Conservation (phyloP, 2,329 filamentous ascomycete species). For the Bipolaris cookei region DNA sequence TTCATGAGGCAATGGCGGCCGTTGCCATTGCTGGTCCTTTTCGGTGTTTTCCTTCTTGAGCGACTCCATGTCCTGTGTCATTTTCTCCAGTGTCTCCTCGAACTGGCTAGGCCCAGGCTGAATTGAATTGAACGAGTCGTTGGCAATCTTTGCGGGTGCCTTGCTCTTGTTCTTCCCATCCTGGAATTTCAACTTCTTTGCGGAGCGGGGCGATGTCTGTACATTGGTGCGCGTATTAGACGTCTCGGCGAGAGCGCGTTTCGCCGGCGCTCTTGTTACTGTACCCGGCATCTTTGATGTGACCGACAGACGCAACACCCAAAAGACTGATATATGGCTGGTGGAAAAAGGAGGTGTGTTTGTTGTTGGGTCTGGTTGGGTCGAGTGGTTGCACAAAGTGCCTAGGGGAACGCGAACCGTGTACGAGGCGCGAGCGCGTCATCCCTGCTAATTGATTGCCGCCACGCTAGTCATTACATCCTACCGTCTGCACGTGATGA, state of each 20-base stretch:
- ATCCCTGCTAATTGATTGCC: slow-evolving; percentile 32
- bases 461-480: slow-evolving; percentile 18
- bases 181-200: slow-evolving; percentile 87
- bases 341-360: slow-evolving; percentile 11
- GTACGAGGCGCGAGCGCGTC: slow-evolving; percentile 40
- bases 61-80: slow-evolving; percentile 89
- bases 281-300: slow-evolving; percentile 41
- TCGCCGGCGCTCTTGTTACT: slow-evolving; percentile 48
- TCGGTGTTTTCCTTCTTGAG: slow-evolving; percentile 87
- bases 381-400: slow-evolving; percentile 26
- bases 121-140: slow-evolving; percentile 66
- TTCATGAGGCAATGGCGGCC: slow-evolving; percentile 62
- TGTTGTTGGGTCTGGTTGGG: slow-evolving; percentile 21
- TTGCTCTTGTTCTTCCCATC: slow-evolving; percentile 62
- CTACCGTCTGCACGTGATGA: slow-evolving; percentile 2
- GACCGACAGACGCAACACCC: not conserved
- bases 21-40: slow-evolving; percentile 90
- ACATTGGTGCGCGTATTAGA: slow-evolving; percentile 55
- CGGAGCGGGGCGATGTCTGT: slow-evolving; percentile 55
- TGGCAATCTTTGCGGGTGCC: slow-evolving; percentile 67
- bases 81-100: slow-evolving; percentile 93
- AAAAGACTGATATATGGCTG: slow-evolving; percentile 4
- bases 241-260: slow-evolving; percentile 56
- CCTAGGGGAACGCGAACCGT: slow-evolving; percentile 32
- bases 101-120: slow-evolving; percentile 89